These are phyloP conservation scores for Solanum appendiculatum DNA, from an alignment of 257 asterid species.

Conservation along the genomic window DNA sequence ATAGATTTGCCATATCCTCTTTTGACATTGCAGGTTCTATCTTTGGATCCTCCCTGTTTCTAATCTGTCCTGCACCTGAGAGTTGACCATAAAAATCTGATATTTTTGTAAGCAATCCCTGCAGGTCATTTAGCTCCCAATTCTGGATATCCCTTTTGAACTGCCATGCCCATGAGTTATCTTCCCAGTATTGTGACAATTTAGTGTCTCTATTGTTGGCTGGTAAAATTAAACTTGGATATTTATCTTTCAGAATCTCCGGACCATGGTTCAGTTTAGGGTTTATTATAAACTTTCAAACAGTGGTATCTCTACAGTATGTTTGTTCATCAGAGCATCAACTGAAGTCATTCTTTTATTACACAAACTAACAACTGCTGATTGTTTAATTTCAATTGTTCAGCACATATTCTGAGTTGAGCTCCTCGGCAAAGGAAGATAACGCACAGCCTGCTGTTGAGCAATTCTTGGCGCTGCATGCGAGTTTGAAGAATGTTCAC, in stretches of 20 bases:
- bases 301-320: not conserved
- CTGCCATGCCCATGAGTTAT: not conserved
- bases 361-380: not conserved
- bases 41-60: not conserved
- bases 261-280: not conserved
- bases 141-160: not conserved
- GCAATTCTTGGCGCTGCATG: slow-evolving; percentile 66
- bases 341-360: not conserved
- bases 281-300: not conserved
- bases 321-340: not conserved
- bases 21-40: not conserved
- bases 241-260: not conserved
- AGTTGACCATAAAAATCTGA: not conserved
- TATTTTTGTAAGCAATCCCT: not conserved
- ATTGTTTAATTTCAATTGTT: not conserved
- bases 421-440: slow-evolving; percentile 75
- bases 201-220: not conserved
- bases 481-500: slow-evolving; percentile 58
- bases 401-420: slow-evolving; percentile 84
- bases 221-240: not conserved
- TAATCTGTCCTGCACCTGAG: not conserved
- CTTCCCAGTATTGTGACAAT: not conserved
- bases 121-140: not conserved
- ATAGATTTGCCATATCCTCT: not conserved
- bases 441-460: slow-evolving; percentile 91